Evolutionary conservation across 306 rosid species (phyloP).

Genomic region (Psophocarpus tetragonolobus): DNA sequence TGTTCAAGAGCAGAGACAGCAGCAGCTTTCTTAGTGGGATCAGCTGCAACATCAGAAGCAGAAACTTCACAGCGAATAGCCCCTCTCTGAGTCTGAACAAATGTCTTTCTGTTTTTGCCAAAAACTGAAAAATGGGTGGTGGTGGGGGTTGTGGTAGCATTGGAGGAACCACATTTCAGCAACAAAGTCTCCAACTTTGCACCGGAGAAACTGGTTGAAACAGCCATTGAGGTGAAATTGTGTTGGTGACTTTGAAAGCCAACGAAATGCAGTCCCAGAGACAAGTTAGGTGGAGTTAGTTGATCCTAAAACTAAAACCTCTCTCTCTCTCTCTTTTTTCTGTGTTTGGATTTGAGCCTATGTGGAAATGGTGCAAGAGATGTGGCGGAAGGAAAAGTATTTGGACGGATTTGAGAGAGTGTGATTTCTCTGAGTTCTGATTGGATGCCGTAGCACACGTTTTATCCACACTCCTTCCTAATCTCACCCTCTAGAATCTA

Average conservation of each 20-base stretch:
- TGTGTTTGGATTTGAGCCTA: slow-evolving; percentile 13
- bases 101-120: slow-evolving; percentile 38
- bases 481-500: slow-evolving; percentile 13
- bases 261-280: neutral
- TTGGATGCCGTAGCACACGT: slow-evolving; percentile 65
- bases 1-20: slow-evolving; percentile 76
- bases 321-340: neutral
- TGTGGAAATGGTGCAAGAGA: slow-evolving; percentile 26
- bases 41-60: slow-evolving; percentile 46
- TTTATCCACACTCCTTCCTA: slow-evolving; percentile 78
- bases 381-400: slow-evolving; percentile 35
- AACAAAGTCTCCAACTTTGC: slow-evolving; percentile 56
- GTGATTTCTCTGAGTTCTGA: slow-evolving; percentile 66
- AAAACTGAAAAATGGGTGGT: slow-evolving; percentile 40
- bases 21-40: slow-evolving; percentile 34
- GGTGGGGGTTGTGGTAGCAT: neutral
- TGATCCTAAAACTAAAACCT: neutral
- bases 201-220: slow-evolving; percentile 56
- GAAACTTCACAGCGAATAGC: slow-evolving; percentile 60
- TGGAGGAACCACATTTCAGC: slow-evolving; percentile 49
- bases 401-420: slow-evolving; percentile 32
- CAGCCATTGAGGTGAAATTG: slow-evolving; percentile 46
- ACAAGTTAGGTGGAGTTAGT: slow-evolving; percentile 7
- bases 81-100: slow-evolving; percentile 44
- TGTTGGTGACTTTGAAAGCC: neutral